phyloP scores from a whole-genome alignment of 2,329 filamentous ascomycete genomes.

The Botrytis medusae region DNA sequence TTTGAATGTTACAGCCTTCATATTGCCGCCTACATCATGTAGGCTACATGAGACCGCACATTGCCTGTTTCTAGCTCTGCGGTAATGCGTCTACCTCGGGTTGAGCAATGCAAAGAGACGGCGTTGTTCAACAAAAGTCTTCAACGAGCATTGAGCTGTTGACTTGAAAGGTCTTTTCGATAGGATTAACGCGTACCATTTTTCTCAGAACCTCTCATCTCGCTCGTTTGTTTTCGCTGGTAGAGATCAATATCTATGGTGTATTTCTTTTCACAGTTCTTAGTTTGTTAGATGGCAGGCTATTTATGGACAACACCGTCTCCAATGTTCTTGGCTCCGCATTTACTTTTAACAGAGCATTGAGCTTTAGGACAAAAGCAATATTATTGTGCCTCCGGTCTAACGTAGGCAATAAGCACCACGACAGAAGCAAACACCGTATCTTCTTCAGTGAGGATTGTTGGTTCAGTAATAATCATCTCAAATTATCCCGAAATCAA shows the following conservation, averaged over 20 bases:
- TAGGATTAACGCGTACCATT: not conserved
- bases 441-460: not conserved
- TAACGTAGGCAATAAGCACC: too few species aligned
- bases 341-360: not conserved
- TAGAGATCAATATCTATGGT: not conserved
- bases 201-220: not conserved
- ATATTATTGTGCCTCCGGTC: not conserved
- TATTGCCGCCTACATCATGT: too few species aligned
- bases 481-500: not conserved
- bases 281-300: not conserved
- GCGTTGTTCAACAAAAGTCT: not conserved
- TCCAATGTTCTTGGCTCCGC: not conserved
- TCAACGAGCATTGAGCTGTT: not conserved
- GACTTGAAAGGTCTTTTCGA: not conserved
- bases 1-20: not conserved
- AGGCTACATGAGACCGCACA: not conserved
- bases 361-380: not conserved
- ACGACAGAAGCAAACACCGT: not conserved
- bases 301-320: not conserved
- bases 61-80: not conserved
- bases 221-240: not conserved
- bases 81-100: not conserved
- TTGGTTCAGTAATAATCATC: not conserved
- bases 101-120: not conserved
- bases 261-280: not conserved